Evolutionary conservation across 495 filamentous ascomycete species (phyloP), one percentile per base, ranked within the genome.

Genomic region (Xanthoparmelia taractica): DNA sequence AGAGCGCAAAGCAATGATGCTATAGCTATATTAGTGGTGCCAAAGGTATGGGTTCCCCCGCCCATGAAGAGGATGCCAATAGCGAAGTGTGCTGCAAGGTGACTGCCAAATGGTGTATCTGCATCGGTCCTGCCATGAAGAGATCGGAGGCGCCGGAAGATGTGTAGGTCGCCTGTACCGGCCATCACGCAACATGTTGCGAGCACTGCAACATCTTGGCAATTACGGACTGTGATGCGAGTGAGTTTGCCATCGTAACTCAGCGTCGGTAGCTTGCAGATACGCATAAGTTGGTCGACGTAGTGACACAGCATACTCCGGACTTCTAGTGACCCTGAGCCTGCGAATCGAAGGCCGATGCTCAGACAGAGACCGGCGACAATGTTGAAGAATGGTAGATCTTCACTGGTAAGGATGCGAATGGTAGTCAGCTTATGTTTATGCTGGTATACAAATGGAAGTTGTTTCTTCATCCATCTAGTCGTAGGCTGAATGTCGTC

Each of bases 371-470:
- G 80, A 8, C 95, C 94, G 3, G 90, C 87, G 41, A 96, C 68
- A 52, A 97, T 96, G 64, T 96, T 95, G 76, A 90, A 93, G 73
- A 96, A 92, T 1, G 95, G 90, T 68, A 99, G 81, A 64, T 96
- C 88, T 43, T 88, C 82, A 64, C 86, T 93, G 52, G 78, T 81
- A 50, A 96, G 77, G 40, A 75, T 74, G 10, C 76, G 73, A 18
- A 87, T 77, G 12, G 68, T 73, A 5, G 72, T 77, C 36, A 96
- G 76, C 18, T 73, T 73, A 40, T 78, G 76, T 50, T 81, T 79
- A 1, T 76, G 66, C 45, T 80, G 80, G 71, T 92, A 92, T 29
- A 80, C 76, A n/a, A 70, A 65, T 1, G 91, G 92, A 8, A 97
- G 75, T 60, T 86, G 89, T 37, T 76, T 75, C 56, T 82, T 77